Base-by-base conservation (phyloP, 805 yeast species). In the Hanseniaspora meyeri region DNA sequence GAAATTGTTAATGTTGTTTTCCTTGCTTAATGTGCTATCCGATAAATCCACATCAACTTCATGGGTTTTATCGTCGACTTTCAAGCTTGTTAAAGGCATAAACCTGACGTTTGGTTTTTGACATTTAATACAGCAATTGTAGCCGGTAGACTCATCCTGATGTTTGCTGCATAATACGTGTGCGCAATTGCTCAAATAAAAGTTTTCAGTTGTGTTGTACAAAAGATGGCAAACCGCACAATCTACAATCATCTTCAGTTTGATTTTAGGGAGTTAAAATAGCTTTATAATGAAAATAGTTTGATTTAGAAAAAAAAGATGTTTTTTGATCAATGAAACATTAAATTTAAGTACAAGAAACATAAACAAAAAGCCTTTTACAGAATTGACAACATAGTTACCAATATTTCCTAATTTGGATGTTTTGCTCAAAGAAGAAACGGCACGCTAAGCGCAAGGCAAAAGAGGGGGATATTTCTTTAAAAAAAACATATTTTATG, bases 171-270 rank as follows among this genome's bases (percentile, higher is more conserved):
- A 72, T 20, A 72, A 58, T 1, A 67, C 63, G 59, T 71, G 74
- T 3, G 74, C 74, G 62, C 75, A 72, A 2, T 74, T 70, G 0
- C 73, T 70, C 49, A 72, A 56, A 43, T 61, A 61, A 24, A 71
- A 62, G 0, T 64, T 64, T n/a, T 60, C 63, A 3, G 57, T 63
- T 19, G 47, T 36, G 11, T 62, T 43, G 39, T 63, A 54, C 47
- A 59, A 51, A 43, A 59, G 60, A 49, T 70, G 70, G 57, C 74
- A 71, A 2, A 69, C 62, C 12, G 62, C 60, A 56, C 74, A 71
- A 45, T 66, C 65, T 2, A 67, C 66, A 57, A 65, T 70, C 7
- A 66, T 48, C 6, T 36, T 48, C 12, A 16, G 24, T 4, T 42
- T 24, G 5, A 24, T 24, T 24, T 24, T 24, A 5, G 27, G 27